A percentile compares a stretch with the other conserved stretches of the same genome.
These are phyloP conservation scores for Entrophospora sp. DNA, from an alignment of 192 early-diverging fungal species.

Conservation along the genomic window DNA sequence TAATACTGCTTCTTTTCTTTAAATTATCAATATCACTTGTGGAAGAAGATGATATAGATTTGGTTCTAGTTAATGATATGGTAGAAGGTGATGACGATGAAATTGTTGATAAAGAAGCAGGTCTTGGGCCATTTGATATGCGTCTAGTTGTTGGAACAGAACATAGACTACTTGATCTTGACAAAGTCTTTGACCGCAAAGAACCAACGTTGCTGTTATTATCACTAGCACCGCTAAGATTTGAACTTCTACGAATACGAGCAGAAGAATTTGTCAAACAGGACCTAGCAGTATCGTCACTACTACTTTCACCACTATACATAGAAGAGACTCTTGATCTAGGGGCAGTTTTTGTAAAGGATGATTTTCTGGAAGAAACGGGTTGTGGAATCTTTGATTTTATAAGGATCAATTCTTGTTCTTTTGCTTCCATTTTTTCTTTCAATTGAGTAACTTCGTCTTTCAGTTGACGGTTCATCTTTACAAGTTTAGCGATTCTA, in stretches of 20 bases:
- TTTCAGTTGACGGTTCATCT: slow-evolving; percentile 19
- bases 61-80: too few relatives aligned
- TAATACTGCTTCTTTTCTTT: too few relatives aligned
- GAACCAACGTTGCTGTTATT: too few relatives aligned
- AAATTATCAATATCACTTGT: too few relatives aligned
- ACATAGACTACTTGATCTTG: too few relatives aligned
- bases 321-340: background rate
- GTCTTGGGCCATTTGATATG: too few relatives aligned
- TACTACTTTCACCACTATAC: slow-evolving; percentile 17
- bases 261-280: too few relatives aligned
- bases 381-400: slow-evolving; percentile 15
- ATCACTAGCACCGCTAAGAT: slow-evolving; percentile 14
- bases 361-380: background rate
- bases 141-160: too few relatives aligned
- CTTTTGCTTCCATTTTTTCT: slow-evolving; percentile 22
- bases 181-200: too few relatives aligned
- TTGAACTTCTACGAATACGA: background rate
- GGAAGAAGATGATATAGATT: too few relatives aligned
- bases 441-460: slow-evolving; percentile 16
- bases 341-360: background rate
- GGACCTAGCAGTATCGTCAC: slow-evolving; percentile 9
- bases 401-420: slow-evolving; percentile 15
- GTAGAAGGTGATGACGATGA: too few relatives aligned
- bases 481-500: slow-evolving; percentile 12
- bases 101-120: too few relatives aligned